These are phyloP conservation scores for Candida corydali DNA, from an alignment of 805 yeast genomes.

Conservation along the genomic window DNA sequence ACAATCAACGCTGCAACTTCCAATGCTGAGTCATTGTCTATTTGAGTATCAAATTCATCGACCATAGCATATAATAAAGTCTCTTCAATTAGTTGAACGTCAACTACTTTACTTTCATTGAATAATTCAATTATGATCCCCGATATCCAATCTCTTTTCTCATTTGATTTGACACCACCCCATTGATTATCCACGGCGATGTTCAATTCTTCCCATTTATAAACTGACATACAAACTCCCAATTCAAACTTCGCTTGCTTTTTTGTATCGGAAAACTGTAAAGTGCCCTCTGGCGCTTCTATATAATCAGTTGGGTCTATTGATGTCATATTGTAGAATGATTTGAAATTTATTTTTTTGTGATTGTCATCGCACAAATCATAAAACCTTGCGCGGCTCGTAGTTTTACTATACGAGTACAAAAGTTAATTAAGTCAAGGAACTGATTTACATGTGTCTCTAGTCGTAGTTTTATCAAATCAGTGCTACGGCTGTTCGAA, in stretches of 20 bases:
- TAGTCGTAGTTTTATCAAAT: too few relatives aligned
- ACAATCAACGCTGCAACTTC: slow-evolving; percentile 66
- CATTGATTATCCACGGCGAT: slow-evolving; percentile 89
- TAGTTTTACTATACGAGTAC: too few relatives aligned
- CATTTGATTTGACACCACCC: slow-evolving; percentile 93
- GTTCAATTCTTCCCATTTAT: slow-evolving; percentile 82
- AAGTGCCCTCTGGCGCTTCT: slow-evolving; percentile 45
- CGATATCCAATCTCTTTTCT: slow-evolving; percentile 92
- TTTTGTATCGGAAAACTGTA: slow-evolving; percentile 51
- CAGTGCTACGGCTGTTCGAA: too few relatives aligned
- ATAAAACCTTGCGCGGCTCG: too few relatives aligned
- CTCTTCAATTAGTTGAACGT: slow-evolving; percentile 76
- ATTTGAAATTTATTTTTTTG: background rate
- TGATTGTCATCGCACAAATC: slow-evolving; percentile 2
- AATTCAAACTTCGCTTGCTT: slow-evolving; percentile 86
- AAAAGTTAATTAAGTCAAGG: too few relatives aligned
- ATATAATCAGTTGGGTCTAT: slow-evolving; percentile 50
- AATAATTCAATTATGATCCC: slow-evolving; percentile 80
- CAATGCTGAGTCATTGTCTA: slow-evolving; percentile 86
- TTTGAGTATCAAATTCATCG: slow-evolving; percentile 86
- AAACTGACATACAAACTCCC: slow-evolving; percentile 88
- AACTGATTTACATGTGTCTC: too few relatives aligned
- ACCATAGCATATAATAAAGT: slow-evolving; percentile 84
- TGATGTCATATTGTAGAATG: slow-evolving; percentile 19
- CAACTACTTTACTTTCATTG: slow-evolving; percentile 57